Conservation (phyloP, 331 rosid genomes). For the Malus hybrid region DNA sequence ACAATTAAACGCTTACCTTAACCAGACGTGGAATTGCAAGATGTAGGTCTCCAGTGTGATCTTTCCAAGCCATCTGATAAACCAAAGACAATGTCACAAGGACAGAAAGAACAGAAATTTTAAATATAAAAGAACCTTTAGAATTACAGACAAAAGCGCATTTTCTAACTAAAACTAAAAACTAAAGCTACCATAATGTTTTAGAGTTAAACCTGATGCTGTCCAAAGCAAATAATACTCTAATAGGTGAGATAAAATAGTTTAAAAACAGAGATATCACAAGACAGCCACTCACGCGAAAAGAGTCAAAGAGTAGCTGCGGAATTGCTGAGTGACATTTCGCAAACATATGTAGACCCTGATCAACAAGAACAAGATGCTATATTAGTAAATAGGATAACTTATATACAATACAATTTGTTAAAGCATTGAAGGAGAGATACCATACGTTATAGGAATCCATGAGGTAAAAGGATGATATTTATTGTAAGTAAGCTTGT, state of each 20-base stretch:
- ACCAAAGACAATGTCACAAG: background rate
- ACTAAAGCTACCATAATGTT: background rate
- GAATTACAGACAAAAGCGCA: background rate
- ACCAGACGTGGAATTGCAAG: slow-evolving; percentile 91
- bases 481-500: slow-evolving; percentile 78
- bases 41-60: slow-evolving; percentile 88
- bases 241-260: background rate
- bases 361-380: slow-evolving; percentile 20
- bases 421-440: slow-evolving; percentile 13
- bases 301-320: slow-evolving; percentile 71
- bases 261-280: background rate
- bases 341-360: slow-evolving; percentile 86
- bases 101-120: background rate
- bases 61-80: slow-evolving; percentile 92
- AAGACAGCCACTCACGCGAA: slow-evolving; percentile 61
- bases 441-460: slow-evolving; percentile 91
- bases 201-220: background rate
- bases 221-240: background rate
- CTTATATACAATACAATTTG: background rate
- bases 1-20: slow-evolving; percentile 53
- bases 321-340: slow-evolving; percentile 74
- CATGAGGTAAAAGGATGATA: slow-evolving; percentile 95
- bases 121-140: background rate
- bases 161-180: background rate
- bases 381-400: slow-evolving; percentile 16